These are phyloP conservation scores for Puccinia horiana DNA, from an alignment of 1,284 basidiomycete genomes.

Conservation along the genomic window DNA sequence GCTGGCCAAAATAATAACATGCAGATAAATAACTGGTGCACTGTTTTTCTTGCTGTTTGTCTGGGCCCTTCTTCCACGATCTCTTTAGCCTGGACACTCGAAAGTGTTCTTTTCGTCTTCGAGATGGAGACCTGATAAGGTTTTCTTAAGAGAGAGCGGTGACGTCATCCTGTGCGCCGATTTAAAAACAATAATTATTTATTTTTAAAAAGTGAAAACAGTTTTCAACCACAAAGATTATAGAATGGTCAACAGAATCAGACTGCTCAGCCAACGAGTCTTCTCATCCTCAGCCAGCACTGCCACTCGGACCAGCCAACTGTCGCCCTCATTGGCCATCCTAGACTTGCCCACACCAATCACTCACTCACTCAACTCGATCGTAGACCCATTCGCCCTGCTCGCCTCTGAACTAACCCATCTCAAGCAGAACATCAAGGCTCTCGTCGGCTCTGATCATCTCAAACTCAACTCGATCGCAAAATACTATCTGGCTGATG, in stretches of 20 bases:
- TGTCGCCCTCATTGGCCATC: conserved; percentile 16
- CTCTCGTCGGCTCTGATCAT: conserved; percentile 82
- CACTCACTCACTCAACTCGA: not conserved
- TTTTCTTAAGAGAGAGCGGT: no score
- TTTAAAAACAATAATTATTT: no score
- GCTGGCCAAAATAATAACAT: no score
- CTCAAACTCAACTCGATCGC: conserved; percentile 83
- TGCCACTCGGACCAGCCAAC: not conserved
- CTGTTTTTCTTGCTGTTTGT: no score
- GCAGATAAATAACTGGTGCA: no score
- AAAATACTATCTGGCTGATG: conserved; percentile 84
- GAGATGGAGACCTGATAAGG: no score
- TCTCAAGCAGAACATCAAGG: conserved; percentile 74
- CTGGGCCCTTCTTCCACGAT: no score
- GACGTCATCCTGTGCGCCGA: no score
- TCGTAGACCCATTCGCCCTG: conserved; percentile 68
- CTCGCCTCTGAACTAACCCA: conserved; percentile 74
- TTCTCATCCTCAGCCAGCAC: not conserved
- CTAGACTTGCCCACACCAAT: not conserved
- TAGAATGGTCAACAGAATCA: not conserved
- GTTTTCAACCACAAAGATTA: no score
- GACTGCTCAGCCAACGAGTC: not conserved
- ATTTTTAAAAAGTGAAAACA: no score
- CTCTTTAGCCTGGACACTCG: no score
- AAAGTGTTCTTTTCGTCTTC: no score